A percentile compares a stretch with the other conserved stretches of the same genome.
Evolutionary conservation across 169 alveolate genomes (phyloP).

Genomic region (Cyclospora cayetanensis): DNA sequence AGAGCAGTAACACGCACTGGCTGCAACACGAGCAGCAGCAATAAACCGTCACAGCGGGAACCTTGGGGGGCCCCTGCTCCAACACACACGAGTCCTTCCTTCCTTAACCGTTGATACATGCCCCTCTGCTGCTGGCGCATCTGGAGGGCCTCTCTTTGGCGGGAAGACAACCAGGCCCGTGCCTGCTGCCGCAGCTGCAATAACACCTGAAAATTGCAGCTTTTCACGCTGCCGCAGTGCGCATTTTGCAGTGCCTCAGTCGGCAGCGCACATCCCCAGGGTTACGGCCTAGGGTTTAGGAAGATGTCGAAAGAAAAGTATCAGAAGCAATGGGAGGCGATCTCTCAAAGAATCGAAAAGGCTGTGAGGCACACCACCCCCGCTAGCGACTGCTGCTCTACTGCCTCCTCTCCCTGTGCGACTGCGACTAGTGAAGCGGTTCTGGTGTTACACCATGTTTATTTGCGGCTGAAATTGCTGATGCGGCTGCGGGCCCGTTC

Average conservation of each 20-base stretch:
- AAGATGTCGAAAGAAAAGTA: slow-evolving; percentile 63
- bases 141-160: background rate
- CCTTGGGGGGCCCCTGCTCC: background rate
- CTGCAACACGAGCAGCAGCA: slow-evolving; percentile 17
- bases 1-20: background rate
- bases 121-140: background rate
- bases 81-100: background rate
- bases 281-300: background rate
- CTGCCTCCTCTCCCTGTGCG: too few relatives aligned
- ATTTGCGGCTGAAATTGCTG: background rate
- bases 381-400: too few relatives aligned
- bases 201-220: background rate
- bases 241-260: too few relatives aligned
- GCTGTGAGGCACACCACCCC: slow-evolving; percentile 39
- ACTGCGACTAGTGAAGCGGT: too few relatives aligned
- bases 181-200: background rate
- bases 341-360: slow-evolving; percentile 72
- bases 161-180: background rate
- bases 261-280: too few relatives aligned
- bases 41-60: background rate
- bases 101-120: background rate
- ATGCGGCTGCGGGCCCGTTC: background rate
- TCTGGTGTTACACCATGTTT: background rate
- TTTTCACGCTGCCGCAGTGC: background rate
- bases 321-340: slow-evolving; percentile 71